Evolutionary conservation across 495 filamentous ascomycete genomes (phyloP).

Genomic region (Daldinia loculata): DNA sequence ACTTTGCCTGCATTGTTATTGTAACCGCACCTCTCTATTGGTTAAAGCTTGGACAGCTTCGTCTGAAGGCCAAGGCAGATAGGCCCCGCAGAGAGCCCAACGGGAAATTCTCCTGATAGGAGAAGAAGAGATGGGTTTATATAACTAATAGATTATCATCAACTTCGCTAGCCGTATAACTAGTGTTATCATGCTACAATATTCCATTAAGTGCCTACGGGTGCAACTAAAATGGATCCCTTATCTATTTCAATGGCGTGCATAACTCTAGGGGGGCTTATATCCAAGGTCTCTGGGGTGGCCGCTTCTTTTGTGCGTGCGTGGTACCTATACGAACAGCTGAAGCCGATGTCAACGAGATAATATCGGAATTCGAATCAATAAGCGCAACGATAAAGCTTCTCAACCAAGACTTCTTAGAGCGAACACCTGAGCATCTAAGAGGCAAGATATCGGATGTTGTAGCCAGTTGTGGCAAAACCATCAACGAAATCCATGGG

Average conservation of each 20-base stretch:
- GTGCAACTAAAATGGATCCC: background rate
- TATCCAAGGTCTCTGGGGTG: background rate
- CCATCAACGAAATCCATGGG: background rate
- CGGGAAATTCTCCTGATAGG: background rate
- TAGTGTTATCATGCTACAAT: too few species aligned
- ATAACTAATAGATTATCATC: too few species aligned
- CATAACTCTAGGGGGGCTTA: background rate
- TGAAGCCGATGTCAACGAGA: background rate
- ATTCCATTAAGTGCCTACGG: too few species aligned
- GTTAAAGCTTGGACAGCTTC: background rate
- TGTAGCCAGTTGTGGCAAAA: background rate
- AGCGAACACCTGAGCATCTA: background rate
- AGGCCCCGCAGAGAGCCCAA: background rate
- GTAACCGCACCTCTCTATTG: background rate
- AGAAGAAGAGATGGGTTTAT: background rate
- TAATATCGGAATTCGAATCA: too few species aligned
- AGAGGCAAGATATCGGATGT: background rate
- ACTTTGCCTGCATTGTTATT: background rate
- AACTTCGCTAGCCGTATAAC: background rate
- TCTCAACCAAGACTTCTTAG: background rate
- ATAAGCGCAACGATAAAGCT: too few species aligned
- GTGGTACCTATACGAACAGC: background rate
- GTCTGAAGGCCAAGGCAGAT: background rate
- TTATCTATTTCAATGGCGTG: conserved; percentile 12
- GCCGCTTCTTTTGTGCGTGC: background rate